These are phyloP conservation scores for Saccharomycodes ludwigii DNA, from an alignment of 805 yeast species.

Conservation along the genomic window DNA sequence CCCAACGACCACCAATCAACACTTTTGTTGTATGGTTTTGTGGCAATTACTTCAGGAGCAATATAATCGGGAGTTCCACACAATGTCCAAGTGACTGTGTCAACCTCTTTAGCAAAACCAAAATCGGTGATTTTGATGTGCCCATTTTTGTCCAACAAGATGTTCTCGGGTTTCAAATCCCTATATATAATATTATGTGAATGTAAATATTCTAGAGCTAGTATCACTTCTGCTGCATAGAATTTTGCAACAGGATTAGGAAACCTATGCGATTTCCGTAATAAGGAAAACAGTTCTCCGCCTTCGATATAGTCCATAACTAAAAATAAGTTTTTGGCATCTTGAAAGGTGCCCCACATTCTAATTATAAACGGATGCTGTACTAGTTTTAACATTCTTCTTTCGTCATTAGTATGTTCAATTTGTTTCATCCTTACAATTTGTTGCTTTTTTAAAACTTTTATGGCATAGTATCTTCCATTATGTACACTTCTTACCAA, in stretches of 20 bases:
- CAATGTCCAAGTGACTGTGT: slow-evolving; percentile 82
- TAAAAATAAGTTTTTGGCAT: slow-evolving; percentile 72
- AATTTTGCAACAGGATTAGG: slow-evolving; percentile 95
- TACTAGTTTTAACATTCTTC: slow-evolving; percentile 75
- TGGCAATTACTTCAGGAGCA: slow-evolving; percentile 91
- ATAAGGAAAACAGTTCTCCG: slow-evolving; percentile 78
- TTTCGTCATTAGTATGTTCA: slow-evolving; percentile 91
- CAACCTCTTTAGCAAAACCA: slow-evolving; percentile 90
- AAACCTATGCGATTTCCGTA: slow-evolving; percentile 80
- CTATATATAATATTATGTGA: slow-evolving; percentile 77
- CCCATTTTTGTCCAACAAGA: slow-evolving; percentile 75
- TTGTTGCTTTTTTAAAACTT: slow-evolving; percentile 74
- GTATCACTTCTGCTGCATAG: slow-evolving; percentile 80
- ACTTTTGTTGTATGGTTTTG: slow-evolving; percentile 87
- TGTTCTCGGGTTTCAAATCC: slow-evolving; percentile 89
- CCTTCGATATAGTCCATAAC: slow-evolving; percentile 97
- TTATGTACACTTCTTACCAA: slow-evolving; percentile 79
- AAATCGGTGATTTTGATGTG: slow-evolving; percentile 89
- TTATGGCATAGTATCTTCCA: slow-evolving; percentile 87
- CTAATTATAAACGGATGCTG: slow-evolving; percentile 85
- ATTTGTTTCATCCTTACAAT: slow-evolving; percentile 90
- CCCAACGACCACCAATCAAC: slow-evolving; percentile 99
- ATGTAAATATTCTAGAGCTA: slow-evolving; percentile 83
- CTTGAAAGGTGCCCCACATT: slow-evolving; percentile 97
- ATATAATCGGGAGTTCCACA: slow-evolving; percentile 96